phyloP scores from a whole-genome alignment of 495 filamentous ascomycete species.

The Penicillium maclennaniae region DNA sequence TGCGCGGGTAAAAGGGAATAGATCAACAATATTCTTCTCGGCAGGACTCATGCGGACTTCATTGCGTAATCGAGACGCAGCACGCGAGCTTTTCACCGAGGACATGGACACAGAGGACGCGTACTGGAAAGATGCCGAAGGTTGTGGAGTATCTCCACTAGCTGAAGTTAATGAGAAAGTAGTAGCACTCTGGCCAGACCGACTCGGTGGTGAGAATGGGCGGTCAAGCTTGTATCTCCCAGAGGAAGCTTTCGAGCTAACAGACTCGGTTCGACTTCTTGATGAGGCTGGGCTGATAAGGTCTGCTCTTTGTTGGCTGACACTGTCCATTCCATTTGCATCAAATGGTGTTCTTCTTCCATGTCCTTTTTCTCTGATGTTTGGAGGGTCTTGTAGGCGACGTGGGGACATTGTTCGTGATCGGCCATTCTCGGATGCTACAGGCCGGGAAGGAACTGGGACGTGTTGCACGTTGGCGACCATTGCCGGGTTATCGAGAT shows the following conservation, averaged over 20 bases:
- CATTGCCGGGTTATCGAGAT: slow-evolving; percentile 77
- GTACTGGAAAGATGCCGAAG: slow-evolving; percentile 36
- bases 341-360: slow-evolving; percentile 40
- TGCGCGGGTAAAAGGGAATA: slow-evolving; percentile 65
- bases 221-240: slow-evolving; percentile 30
- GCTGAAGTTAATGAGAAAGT: slow-evolving; percentile 43
- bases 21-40: slow-evolving; percentile 53
- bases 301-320: slow-evolving; percentile 52
- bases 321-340: slow-evolving; percentile 39
- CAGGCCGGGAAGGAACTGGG: slow-evolving; percentile 68
- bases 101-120: slow-evolving; percentile 60
- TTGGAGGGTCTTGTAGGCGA: slow-evolving; percentile 34
- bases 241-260: slow-evolving; percentile 49
- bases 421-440: slow-evolving; percentile 66
- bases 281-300: slow-evolving; percentile 60
- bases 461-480: slow-evolving; percentile 81
- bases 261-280: slow-evolving; percentile 61
- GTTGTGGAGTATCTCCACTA: slow-evolving; percentile 37
- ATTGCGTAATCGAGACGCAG: slow-evolving; percentile 71
- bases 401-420: slow-evolving; percentile 29
- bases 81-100: slow-evolving; percentile 58
- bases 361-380: slow-evolving; percentile 28
- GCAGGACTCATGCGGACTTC: slow-evolving; percentile 69
- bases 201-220: slow-evolving; percentile 39
- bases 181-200: slow-evolving; percentile 45